Evolutionary conservation across 192 early-diverging fungal species (phyloP), one percentile per base, ranked within the genome.

Genomic region (Dispira simplex): DNA sequence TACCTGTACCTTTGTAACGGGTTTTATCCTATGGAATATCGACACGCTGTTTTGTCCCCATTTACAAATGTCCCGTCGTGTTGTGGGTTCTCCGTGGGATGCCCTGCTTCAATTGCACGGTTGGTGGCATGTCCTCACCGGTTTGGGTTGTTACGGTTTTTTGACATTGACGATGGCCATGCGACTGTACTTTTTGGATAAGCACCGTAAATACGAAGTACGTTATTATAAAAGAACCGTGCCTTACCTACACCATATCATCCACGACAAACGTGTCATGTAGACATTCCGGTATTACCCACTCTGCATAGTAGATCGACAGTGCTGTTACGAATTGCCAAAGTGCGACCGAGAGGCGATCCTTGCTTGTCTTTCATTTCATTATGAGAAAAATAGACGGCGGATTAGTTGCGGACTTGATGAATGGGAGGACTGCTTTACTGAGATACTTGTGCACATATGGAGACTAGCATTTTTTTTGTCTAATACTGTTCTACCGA

Each of bases 11-110:
- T 67, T 77, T 58, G 64, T 74, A 55, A 60, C 72, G 56, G 74
- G 74, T 44, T 88, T 90, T 63, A 28, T 77, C 1, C 67, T 83
- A 53, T 91, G 89, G 89, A 84, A 85, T 67, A 48, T 85, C 10
- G 87, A 89, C 66, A 89, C 87, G 67, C 64, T 72, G 23, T 77
- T 79, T 46, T 90, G 88, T 66, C 67, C 76, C 28, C 60, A 65
- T 18, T 68, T 91, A 51, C 75, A 81, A 62, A 55, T 48, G 32
- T 68, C 67, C 64, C 65, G 84, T n/a, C 56, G 44, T 8, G 64
- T 66, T 18, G 68, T 87, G 16, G 77, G 80, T 26, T 70, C 67
- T 32, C 79, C 80, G 14, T 51, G 78, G 51, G 71, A 77, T 47
- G 70, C 71, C 23, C 48, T 85, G 44, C 63, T 76, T 44, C 71